Conservation (phyloP, 495 filamentous ascomycete species). For the Pseudotulostoma volvatum region DNA sequence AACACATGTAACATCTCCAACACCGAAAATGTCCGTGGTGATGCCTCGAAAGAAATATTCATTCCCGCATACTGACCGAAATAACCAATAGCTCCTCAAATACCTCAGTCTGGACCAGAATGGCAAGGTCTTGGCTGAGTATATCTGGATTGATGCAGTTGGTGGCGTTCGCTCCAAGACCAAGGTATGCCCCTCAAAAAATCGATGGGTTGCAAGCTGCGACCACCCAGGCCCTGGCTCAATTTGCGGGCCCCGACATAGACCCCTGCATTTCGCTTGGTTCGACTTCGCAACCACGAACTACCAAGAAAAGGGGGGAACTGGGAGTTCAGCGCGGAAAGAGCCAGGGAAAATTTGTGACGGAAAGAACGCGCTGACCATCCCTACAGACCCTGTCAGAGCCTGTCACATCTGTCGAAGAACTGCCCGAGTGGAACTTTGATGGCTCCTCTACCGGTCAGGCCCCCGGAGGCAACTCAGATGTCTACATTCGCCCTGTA, state of each 20-base stretch:
- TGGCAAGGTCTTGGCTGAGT: constrained; percentile 75
- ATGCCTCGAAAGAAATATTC: neutral
- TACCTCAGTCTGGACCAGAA: constrained; percentile 85
- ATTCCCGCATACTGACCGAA: neutral
- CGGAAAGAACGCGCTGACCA: no score
- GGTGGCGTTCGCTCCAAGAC: constrained; percentile 76
- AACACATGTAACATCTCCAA: constrained; percentile 47
- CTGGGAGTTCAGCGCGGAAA: no score
- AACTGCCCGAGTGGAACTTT: constrained; percentile 98
- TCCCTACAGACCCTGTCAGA: constrained; percentile 61
- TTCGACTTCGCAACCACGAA: no score
- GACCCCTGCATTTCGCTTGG: no score
- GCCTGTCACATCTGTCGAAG: constrained; percentile 44
- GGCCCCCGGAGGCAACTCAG: constrained; percentile 90
- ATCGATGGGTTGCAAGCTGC: no score
- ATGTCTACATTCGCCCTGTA: constrained; percentile 89
- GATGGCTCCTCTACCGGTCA: constrained; percentile 92
- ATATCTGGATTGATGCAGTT: constrained; percentile 86
- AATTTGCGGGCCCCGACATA: no score
- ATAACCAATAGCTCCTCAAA: constrained; percentile 54
- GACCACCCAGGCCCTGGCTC: no score
- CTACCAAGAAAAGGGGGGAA: no score
- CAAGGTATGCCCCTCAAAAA: constrained; percentile 65
- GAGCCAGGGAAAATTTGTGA: no score
- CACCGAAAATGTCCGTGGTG: constrained; percentile 48